Base-by-base conservation (phyloP, 2,329 filamentous ascomycete species). In the Graphilbum fragrans region DNA sequence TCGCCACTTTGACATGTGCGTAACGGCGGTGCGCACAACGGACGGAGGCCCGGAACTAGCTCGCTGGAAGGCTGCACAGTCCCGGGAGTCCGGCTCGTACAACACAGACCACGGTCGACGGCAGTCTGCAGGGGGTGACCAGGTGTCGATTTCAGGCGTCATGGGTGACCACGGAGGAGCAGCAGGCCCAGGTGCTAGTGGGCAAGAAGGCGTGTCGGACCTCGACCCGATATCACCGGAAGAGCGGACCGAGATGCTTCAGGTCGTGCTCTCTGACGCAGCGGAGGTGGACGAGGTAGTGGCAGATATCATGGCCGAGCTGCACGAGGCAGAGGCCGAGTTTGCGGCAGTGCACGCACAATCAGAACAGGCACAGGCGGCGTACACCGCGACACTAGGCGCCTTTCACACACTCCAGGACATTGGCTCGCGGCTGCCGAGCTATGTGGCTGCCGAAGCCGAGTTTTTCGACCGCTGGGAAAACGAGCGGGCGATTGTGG, bases 1-100 rank as follows among this genome's bases (percentile, higher is more conserved):
- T 8, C 76, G 74, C 21, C 90, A 96, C 61, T 95, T 94, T 56
- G 90, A 96, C 58, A 76, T 94, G 49, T 95, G 90, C 58, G 85
- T 94, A 14, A 90, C 82, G 1, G 90, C 90, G 1, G 81, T 95
- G 35, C 84, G 87, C 45, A 86, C 90, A 39, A 95, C 88, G 3
- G 87, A 94, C 62, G 83, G 82, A 23, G 83, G 80, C 5, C 77
- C 78, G 12, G 81, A 77, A 5, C 66, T 80, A 36, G 82, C 80
- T 6, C 74, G 79, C 11, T 72, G 74, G 39, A 81, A 77, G 48
- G 81, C 77, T 0, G 80, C 80, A 35, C 39, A 41, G 19, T 33
- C 43, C 18, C 31, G 18, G 22, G 37, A 43, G 16, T 23, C 33
- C 10, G 17, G 37, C 34, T 14, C 20, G 7, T 16, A 7, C 29